Base-by-base conservation (phyloP, 257 asterid genomes). In the Anisodus acutangulus region DNA sequence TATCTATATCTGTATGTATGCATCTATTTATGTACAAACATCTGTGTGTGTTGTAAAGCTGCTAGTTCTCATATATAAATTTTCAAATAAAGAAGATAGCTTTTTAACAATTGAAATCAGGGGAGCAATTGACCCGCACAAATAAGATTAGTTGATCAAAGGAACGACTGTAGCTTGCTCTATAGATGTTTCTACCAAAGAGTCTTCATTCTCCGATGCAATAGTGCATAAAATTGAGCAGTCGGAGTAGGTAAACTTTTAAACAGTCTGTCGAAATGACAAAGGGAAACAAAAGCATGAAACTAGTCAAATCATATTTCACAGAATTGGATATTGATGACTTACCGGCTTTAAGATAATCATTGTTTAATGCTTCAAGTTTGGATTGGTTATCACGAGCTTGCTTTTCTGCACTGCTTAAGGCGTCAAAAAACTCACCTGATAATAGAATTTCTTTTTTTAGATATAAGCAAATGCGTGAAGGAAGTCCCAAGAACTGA, bases 361-460 rank as follows among this genome's bases (percentile, higher is more conserved):
- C 94, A 49, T 88, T 93, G 88, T 72, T 91, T 81, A 93, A 80
- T 59, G 85, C 91, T 88, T 91, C 97, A 76, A 93, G 89, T 84
- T 93, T 93, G 60, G 97, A 88, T 81, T 88, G 92, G 87, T 85
- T 88, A 64, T 95, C 97, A 39, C 60, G 91, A 2, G 92, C 98
- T 90, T 92, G 94, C 91, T 93, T 97, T 84, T 97, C 99, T 89
- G 98, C 98, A 83, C 96, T 97, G 91, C 94, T 91, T 80, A 97
- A 91, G 47, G 98, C 99, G 85, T 95, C 97, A 83, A 97, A 89
- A 84, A 93, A 97, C 89, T 97, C 98, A 97, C 99, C 99, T 93
- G 86, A 87, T 26, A 81, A 10, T 89, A 81, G 22, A 78, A 67
- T 58, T 22, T 22, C 26, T 22, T 49, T 78, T 37, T 79, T 71